These are phyloP conservation scores for Magnolia changhungtana DNA, from an alignment of 164 flowering plant species.

Conservation along the genomic window DNA sequence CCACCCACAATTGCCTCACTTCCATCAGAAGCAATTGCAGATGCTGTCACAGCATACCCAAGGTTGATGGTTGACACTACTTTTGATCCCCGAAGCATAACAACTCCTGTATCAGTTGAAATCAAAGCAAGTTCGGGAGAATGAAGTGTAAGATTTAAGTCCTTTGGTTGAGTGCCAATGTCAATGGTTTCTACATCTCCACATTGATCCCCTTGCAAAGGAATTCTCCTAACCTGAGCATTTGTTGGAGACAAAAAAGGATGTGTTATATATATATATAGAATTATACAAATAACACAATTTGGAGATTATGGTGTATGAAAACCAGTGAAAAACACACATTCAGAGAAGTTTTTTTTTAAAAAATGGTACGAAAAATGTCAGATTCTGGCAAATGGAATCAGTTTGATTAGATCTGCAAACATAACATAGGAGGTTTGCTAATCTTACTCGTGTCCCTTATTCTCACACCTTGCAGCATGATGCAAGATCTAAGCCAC, in stretches of 20 bases:
- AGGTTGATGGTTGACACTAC: constrained; percentile 64
- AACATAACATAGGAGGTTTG: background rate
- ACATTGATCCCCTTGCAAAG: constrained; percentile 65
- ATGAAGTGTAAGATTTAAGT: constrained; percentile 58
- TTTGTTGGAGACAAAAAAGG: background rate
- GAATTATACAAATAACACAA: background rate
- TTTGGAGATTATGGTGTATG: background rate
- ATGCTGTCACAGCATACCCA: constrained; percentile 77
- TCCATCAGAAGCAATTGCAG: constrained; percentile 80
- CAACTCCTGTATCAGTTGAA: constrained; percentile 77
- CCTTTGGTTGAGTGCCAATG: constrained; percentile 86
- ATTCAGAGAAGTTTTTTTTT: no score
- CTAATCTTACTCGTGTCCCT: background rate
- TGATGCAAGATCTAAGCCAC: background rate
- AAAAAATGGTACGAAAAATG: no score
- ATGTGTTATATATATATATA: background rate
- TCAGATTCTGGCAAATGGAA: no score
- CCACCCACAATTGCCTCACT: constrained; percentile 86
- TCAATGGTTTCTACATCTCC: constrained; percentile 66
- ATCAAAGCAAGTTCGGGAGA: constrained; percentile 68
- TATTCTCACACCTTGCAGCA: background rate
- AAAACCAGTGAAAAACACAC: background rate
- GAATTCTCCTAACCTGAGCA: constrained; percentile 65
- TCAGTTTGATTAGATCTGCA: background rate
- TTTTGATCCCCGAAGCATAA: constrained; percentile 63